Conservation (phyloP, 768 basidiomycete species). For the Termitomyces sp. region DNA sequence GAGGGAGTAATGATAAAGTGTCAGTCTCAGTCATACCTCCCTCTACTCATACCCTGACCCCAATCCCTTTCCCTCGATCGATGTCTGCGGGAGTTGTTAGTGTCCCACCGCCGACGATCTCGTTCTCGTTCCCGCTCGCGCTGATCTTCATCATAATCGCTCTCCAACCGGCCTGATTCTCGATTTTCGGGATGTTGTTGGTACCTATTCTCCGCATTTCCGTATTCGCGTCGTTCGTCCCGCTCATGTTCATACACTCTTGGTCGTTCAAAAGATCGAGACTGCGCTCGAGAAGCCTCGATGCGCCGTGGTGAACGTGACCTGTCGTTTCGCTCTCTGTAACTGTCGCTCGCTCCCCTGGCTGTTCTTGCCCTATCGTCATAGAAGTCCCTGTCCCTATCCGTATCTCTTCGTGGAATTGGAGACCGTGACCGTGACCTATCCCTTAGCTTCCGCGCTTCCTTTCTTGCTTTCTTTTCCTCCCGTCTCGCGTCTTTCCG, state of each 20-base stretch:
- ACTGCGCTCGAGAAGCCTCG: slow-evolving; percentile 17
- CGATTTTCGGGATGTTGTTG: not conserved
- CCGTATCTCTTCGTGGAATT: slow-evolving; percentile 12
- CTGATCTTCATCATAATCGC: slow-evolving; percentile 31
- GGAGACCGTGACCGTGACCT: slow-evolving; percentile 26
- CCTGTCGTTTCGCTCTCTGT: slow-evolving; percentile 4
- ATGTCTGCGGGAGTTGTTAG: slow-evolving; percentile 30
- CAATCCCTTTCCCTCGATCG: not conserved
- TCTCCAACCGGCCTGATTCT: not conserved
- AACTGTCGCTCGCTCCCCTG: not conserved
- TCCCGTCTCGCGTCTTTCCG: slow-evolving; percentile 56
- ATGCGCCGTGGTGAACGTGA: slow-evolving; percentile 5
- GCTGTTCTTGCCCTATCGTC: not conserved
- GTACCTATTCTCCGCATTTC: not conserved
- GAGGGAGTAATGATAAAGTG: not conserved
- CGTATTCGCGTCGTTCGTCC: not conserved
- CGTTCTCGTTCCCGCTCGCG: slow-evolving; percentile 26
- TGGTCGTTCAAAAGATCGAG: slow-evolving; percentile 6
- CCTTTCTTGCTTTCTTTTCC: slow-evolving; percentile 31
- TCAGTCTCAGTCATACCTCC: not conserved
- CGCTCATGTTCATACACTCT: not conserved
- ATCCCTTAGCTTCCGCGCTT: slow-evolving; percentile 20
- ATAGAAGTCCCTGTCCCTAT: slow-evolving; percentile 19
- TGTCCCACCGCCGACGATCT: slow-evolving; percentile 53
- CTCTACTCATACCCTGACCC: not conserved